A percentile compares a stretch with the other conserved stretches of the same genome.
Evolutionary conservation across 2,329 filamentous ascomycete genomes (phyloP).

Genomic region (Sarocladium strictum): DNA sequence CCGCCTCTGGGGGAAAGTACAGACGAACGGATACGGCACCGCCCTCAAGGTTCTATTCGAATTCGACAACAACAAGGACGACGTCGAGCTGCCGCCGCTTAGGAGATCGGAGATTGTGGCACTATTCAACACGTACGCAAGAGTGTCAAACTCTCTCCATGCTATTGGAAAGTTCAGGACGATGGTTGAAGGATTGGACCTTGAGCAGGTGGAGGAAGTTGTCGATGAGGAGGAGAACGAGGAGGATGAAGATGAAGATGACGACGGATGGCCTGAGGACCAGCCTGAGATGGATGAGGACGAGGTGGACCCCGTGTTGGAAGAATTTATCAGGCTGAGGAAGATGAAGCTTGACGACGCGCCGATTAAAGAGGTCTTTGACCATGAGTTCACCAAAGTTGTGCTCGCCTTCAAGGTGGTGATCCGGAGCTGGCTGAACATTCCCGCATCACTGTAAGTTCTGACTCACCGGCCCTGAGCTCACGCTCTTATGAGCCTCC

Average conservation of each 20-base stretch:
- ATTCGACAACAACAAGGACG: conserved; percentile 64
- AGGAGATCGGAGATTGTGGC: conserved; percentile 90
- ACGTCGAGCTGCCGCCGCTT: conserved; percentile 53
- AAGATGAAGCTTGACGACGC: background rate
- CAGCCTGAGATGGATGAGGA: background rate
- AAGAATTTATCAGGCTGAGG: background rate
- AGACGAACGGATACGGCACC: conserved; percentile 90
- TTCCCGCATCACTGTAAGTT: conserved; percentile 67
- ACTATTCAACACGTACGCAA: conserved; percentile 87
- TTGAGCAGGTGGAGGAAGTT: conserved; percentile 30
- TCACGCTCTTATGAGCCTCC: background rate
- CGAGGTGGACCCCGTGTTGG: background rate
- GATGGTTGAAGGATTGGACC: conserved; percentile 38
- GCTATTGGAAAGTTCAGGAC: conserved; percentile 66
- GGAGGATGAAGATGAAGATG: background rate
- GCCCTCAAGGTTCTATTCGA: conserved; percentile 96
- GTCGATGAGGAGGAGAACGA: conserved; percentile 13
- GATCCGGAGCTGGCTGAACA: conserved; percentile 59
- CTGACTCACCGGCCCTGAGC: too few species aligned
- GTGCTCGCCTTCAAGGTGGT: conserved; percentile 60
- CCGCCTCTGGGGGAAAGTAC: conserved; percentile 93
- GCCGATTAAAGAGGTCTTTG: conserved; percentile 49
- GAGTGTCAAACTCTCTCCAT: conserved; percentile 74
- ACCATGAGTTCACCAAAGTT: conserved; percentile 58
- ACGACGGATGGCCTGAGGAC: background rate